Evolutionary conservation across 805 yeast genomes (phyloP).

Genomic region (Ascoidea asiatica): DNA sequence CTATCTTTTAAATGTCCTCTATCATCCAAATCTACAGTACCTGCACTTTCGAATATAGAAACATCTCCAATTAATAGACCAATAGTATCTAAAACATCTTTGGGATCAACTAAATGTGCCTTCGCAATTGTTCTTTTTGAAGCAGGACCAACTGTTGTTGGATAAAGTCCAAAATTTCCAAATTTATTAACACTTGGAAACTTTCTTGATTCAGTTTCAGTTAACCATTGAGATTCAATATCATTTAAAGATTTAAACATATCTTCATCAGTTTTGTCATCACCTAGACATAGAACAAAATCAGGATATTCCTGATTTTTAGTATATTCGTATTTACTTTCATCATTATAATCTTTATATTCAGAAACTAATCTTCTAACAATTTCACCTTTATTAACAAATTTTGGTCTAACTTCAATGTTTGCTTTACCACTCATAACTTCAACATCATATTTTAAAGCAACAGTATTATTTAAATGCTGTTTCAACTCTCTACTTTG

Average conservation of each 20-base stretch:
- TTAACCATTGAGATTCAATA: conserved; percentile 43
- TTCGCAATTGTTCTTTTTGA: conserved; percentile 75
- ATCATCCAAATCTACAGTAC: conserved; percentile 62
- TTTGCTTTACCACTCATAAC: conserved; percentile 97
- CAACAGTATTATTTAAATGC: conserved; percentile 47
- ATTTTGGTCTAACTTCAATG: conserved; percentile 90
- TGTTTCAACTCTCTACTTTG: conserved; percentile 67
- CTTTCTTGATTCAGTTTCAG: conserved; percentile 22
- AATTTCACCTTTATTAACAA: conserved; percentile 94
- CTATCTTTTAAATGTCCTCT: conserved; percentile 55
- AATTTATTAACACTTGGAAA: too few relatives aligned
- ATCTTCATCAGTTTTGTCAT: conserved; percentile 94
- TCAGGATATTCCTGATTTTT: conserved; percentile 49
- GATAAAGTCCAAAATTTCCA: conserved; percentile 53
- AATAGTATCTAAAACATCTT: conserved; percentile 71
- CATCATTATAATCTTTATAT: conserved; percentile 16
- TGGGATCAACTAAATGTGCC: conserved; percentile 74
- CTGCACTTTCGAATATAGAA: conserved; percentile 65
- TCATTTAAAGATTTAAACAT: conserved; percentile 74
- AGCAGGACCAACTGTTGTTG: conserved; percentile 90
- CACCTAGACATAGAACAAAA: conserved; percentile 84
- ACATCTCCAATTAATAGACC: conserved; percentile 73
- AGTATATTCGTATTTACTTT: conserved; percentile 19
- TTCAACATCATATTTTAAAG: conserved; percentile 64
- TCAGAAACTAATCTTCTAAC: conserved; percentile 56